Evolutionary conservation across 805 yeast species (phyloP), one percentile per base, ranked within the genome.

Genomic region (Ogataea neopini): DNA sequence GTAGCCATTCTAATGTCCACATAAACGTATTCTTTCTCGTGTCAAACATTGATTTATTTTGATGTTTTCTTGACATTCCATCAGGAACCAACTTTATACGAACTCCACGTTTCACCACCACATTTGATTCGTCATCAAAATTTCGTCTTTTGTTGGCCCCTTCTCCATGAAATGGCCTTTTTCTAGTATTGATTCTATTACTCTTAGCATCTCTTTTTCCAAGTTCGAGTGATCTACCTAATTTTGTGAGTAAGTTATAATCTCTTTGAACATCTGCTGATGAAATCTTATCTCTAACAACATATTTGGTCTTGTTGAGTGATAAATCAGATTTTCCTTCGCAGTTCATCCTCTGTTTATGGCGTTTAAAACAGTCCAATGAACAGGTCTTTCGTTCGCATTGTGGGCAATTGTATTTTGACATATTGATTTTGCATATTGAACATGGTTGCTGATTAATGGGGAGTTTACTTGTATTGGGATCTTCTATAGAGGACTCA

Each of bases 1-100:
- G 50, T 0, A 78, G 60, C 87, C 89, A 86, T 61, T 89, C 96
- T 0, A 89, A 66, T 0, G 95, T 84, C 97, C 97, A 89, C 14
- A 77, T 77, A 61, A 77, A 88, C 6, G 76, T 62, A 43, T 81
- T 78, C 50, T 73, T 67, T 50, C 75, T 75, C 61, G 80, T 78
- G 62, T 88, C 91, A 75, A 81, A 86, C 3, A 83, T 81, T 0
- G 90, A 77, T 55, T 81, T 83, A 60, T 89, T 89, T 47, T 72
- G 63, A 4, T 61, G 60, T 2, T 87, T 72, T 40, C 96, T 67
- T 14, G 81, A 75, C 95, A 89, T 87, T 0, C 94, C 96, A 18
- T 69, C 69, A 0, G 96, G 95, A 19, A 86, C 61, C 25, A 74
- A 69, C 20, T 75, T 68, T 23, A 89, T 80, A 41, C 79, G 68